Conservation (phyloP, 2,329 filamentous ascomycete genomes). For the Cladophialophora exuberans region DNA sequence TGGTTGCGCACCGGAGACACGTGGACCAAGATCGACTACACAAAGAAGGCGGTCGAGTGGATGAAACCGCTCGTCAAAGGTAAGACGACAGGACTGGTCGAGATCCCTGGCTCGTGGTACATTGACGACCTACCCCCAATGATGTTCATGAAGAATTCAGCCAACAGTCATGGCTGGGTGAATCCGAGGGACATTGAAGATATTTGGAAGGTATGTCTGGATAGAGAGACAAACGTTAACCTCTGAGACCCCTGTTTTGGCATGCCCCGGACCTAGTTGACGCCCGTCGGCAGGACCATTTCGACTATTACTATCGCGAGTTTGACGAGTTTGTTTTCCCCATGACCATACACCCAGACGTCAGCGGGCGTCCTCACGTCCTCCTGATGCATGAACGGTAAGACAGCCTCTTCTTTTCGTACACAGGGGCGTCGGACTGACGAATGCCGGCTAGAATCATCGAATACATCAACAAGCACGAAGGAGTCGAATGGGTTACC, state of each 20-base stretch:
- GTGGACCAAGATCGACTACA: constrained; percentile 52
- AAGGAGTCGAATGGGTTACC: constrained; percentile 51
- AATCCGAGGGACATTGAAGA: constrained; percentile 61
- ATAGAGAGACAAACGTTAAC: too few species aligned
- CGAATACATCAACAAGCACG: constrained; percentile 67
- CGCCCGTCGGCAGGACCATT: constrained; percentile 64
- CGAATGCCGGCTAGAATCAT: too few species aligned
- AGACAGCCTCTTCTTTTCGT: not conserved
- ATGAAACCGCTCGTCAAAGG: constrained; percentile 55
- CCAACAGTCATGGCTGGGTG: constrained; percentile 62
- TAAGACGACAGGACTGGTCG: constrained; percentile 44
- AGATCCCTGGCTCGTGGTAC: constrained; percentile 51
- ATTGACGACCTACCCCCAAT: constrained; percentile 48
- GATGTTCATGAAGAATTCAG: constrained; percentile 51
- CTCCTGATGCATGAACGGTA: constrained; percentile 69
- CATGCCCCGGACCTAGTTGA: not conserved
- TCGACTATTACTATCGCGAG: constrained; percentile 73
- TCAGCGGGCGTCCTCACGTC: constrained; percentile 71
- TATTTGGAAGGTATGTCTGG: constrained; percentile 47
- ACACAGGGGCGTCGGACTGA: not conserved
- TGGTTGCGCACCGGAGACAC: constrained; percentile 47
- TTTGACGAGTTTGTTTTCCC: constrained; percentile 78
- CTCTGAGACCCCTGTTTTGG: too few species aligned
- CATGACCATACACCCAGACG: constrained; percentile 76
- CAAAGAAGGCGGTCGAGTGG: constrained; percentile 47